These are phyloP conservation scores for Bidens hawaiensis DNA, from an alignment of 140 eudicot genomes.

Conservation along the genomic window DNA sequence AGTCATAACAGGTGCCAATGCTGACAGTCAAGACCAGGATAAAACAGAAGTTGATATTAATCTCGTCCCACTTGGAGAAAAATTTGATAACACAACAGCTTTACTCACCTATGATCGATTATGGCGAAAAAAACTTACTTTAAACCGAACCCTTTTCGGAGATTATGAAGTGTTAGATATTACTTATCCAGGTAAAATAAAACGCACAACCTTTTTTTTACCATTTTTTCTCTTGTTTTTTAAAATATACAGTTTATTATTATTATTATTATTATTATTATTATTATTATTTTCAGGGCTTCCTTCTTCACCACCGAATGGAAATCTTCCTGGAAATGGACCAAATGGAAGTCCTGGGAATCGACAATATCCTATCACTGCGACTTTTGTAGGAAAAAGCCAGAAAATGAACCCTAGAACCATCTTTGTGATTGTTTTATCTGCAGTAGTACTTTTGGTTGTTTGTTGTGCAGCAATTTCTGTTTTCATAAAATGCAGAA, in stretches of 20 bases:
- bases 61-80: slow-evolving; percentile 89
- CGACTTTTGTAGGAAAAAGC: slow-evolving; percentile 51
- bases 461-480: slow-evolving; percentile 70
- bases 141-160: slow-evolving; percentile 87
- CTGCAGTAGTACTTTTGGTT: slow-evolving; percentile 79
- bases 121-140: slow-evolving; percentile 64
- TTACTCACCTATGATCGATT: slow-evolving; percentile 70
- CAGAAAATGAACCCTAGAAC: slow-evolving; percentile 71
- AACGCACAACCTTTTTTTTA: neutral
- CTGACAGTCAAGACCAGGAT: slow-evolving; percentile 73
- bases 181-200: slow-evolving; percentile 86
- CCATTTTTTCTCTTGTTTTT: neutral
- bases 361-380: slow-evolving; percentile 72
- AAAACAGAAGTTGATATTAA: slow-evolving; percentile 77
- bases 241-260: neutral
- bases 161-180: slow-evolving; percentile 68
- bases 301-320: slow-evolving; percentile 70
- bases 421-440: slow-evolving; percentile 63
- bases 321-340: slow-evolving; percentile 46
- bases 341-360: slow-evolving; percentile 75
- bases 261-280: too few relatives aligned
- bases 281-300: slow-evolving; percentile 57
- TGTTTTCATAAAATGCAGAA: slow-evolving; percentile 65
- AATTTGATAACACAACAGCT: slow-evolving; percentile 90
- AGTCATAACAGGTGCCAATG: slow-evolving; percentile 78